Evolutionary conservation across 345 rosid species (phyloP).

Genomic region (Dipteronia sinensis): DNA sequence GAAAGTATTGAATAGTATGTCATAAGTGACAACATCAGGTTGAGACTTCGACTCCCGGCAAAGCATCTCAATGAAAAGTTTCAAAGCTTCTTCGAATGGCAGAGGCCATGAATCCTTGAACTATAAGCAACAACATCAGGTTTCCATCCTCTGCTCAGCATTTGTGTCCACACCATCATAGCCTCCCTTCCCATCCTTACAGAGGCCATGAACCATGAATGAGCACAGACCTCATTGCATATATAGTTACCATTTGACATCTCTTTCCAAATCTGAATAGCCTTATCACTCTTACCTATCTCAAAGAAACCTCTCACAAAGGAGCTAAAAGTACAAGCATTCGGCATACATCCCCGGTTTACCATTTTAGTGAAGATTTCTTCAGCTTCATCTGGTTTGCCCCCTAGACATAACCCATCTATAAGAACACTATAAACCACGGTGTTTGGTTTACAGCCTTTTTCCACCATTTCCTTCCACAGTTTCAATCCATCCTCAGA

Average conservation of each 20-base stretch:
- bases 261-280: conserved; percentile 74
- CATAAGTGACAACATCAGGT: conserved; percentile 88
- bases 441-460: conserved; percentile 55
- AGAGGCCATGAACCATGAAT: conserved; percentile 82
- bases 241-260: conserved; percentile 45
- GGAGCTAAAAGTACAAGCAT: conserved; percentile 86
- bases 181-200: conserved; percentile 74
- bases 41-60: conserved; percentile 65
- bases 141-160: conserved; percentile 65
- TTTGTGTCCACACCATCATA: conserved; percentile 68
- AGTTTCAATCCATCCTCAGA: conserved; percentile 60
- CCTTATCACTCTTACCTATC: conserved; percentile 56
- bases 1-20: conserved; percentile 76
- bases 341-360: conserved; percentile 60
- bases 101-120: conserved; percentile 86
- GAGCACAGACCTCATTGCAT: conserved; percentile 58
- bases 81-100: conserved; percentile 69
- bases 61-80: conserved; percentile 86
- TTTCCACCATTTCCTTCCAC: conserved; percentile 62
- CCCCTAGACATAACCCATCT: conserved; percentile 75
- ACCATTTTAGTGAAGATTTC: conserved; percentile 58
- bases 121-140: conserved; percentile 84
- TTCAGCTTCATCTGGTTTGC: conserved; percentile 68
- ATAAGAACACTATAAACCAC: conserved; percentile 74
- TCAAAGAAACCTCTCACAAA: conserved; percentile 81